These are phyloP conservation scores for Penicillium turbatum DNA, from an alignment of 495 filamentous ascomycete species.

Conservation along the genomic window DNA sequence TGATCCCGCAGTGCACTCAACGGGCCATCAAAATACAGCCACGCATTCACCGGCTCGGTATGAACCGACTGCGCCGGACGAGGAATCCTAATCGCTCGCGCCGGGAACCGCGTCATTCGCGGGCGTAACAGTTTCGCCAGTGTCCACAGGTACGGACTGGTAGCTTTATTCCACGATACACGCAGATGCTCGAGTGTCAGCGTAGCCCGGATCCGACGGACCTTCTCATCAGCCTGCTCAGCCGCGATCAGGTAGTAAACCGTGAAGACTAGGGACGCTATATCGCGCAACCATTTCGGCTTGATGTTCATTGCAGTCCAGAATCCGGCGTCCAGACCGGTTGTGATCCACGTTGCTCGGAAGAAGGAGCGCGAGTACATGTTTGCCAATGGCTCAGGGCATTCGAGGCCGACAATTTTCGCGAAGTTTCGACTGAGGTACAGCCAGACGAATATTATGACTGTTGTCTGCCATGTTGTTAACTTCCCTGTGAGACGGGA, in stretches of 20 bases:
- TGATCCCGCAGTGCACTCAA: conserved; percentile 70
- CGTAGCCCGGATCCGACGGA: conserved; percentile 79
- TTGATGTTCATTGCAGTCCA: conserved; percentile 96
- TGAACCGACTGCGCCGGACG: conserved; percentile 74
- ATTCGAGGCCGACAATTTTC: conserved; percentile 85
- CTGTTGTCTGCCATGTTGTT: conserved; percentile 84
- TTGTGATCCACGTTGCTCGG: conserved; percentile 94
- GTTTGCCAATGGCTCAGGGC: conserved; percentile 89
- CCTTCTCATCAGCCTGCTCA: conserved; percentile 94
- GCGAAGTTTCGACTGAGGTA: conserved; percentile 90
- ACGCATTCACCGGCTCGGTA: conserved; percentile 74
- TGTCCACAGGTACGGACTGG: conserved; percentile 72
- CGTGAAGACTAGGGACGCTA: conserved; percentile 76
- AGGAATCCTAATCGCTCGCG: conserved; percentile 77
- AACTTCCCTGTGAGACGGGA: conserved; percentile 60
- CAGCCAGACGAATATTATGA: conserved; percentile 84
- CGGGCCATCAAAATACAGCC: conserved; percentile 93
- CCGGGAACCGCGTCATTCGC: conserved; percentile 70
- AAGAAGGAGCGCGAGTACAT: conserved; percentile 95
- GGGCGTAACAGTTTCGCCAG: conserved; percentile 69
- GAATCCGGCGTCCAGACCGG: conserved; percentile 91
- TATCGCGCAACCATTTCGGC: conserved; percentile 74
- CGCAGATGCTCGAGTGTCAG: conserved; percentile 89
- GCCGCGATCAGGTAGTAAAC: conserved; percentile 88
- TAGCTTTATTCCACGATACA: conserved; percentile 93